phyloP scores from a whole-genome alignment of 257 asterid species.

The Plectranthus barbatus region DNA sequence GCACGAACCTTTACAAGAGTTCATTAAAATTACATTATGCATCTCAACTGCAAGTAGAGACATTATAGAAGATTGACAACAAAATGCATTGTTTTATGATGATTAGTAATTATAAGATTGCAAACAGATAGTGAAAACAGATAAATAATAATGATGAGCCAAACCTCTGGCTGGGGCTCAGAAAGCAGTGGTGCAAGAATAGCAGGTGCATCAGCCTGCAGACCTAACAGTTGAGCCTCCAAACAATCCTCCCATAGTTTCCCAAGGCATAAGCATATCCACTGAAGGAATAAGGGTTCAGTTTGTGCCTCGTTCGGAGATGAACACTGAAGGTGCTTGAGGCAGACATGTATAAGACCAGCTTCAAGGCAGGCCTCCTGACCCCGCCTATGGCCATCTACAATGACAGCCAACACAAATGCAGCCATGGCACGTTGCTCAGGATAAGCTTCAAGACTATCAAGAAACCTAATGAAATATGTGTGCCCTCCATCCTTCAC shows the following conservation, averaged over 20 bases:
- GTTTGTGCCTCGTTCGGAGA: constrained; percentile 70
- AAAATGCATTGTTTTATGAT: not conserved
- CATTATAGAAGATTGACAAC: not conserved
- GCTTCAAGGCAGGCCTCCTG: constrained; percentile 93
- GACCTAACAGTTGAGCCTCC: constrained; percentile 78
- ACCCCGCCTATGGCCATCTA: constrained; percentile 91
- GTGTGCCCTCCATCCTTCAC: constrained; percentile 94
- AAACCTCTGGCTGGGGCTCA: constrained; percentile 99
- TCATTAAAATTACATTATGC: constrained; percentile 2
- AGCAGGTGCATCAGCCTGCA: constrained; percentile 85
- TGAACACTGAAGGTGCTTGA: constrained; percentile 81
- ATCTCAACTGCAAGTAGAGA: constrained; percentile 14
- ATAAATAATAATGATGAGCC: constrained; percentile 2
- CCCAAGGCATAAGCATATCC: constrained; percentile 97
- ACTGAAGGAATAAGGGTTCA: constrained; percentile 90
- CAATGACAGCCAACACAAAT: constrained; percentile 93
- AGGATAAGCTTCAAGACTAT: constrained; percentile 90
- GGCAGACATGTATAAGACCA: constrained; percentile 64
- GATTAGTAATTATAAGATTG: not conserved
- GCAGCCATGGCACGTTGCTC: constrained; percentile 99
- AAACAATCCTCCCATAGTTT: constrained; percentile 89
- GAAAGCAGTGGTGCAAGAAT: constrained; percentile 75
- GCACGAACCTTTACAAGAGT: constrained; percentile 69
- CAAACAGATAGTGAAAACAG: not conserved
- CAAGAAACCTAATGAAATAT: constrained; percentile 88